Base-by-base conservation (phyloP, 345 rosid genomes). In the Syzygium jambos region DNA sequence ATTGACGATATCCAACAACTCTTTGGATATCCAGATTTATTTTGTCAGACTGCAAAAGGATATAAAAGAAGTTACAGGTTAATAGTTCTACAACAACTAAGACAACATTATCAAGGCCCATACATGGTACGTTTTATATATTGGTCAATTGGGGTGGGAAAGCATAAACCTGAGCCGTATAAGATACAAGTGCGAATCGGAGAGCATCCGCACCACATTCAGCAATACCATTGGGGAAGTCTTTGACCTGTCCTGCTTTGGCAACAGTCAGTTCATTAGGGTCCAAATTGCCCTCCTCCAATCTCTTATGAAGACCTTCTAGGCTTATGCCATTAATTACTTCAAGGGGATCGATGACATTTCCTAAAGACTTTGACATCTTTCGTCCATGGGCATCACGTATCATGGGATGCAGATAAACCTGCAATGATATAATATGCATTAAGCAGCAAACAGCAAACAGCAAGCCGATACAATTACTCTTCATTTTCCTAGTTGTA, bases 301-400 rank as follows among this genome's bases (percentile, higher is more conserved):
- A 90, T 90, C 98, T 94, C 92, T 92, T 93, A 84, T 95, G 94
- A 87, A 98, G 99, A 87, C 94, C 96, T 86, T 94, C 96, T 86
- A 96, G 97, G 80, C 94, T 90, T 89, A 94, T 91, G 73, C 99
- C 99, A 88, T 93, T 92, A 80, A 96, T 96, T 49, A 98, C 98
- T 90, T 98, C 99, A 87, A 98, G 96, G 51, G 99, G 99, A 87
- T 98, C 98, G 59, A 95, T 92, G 30, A 95, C 99, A 93, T 96
- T 98, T 86, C 99, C 99, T 86, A 95, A 89, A 63, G 98, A 96
- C 87, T 98, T 98, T 3, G 99, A 96, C 98, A 98, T 95, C 91
- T 98, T 98, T 54, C 98, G 95, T n/a, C 99, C 99, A 89, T 95
- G 98, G 52, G 99, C 99, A 93, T 96, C 99, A 21, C 99, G 97